Evolutionary conservation across 164 flowering plant genomes (phyloP), one percentile per base, ranked within the genome.

Genomic region (Euptelea pleiosperma): DNA sequence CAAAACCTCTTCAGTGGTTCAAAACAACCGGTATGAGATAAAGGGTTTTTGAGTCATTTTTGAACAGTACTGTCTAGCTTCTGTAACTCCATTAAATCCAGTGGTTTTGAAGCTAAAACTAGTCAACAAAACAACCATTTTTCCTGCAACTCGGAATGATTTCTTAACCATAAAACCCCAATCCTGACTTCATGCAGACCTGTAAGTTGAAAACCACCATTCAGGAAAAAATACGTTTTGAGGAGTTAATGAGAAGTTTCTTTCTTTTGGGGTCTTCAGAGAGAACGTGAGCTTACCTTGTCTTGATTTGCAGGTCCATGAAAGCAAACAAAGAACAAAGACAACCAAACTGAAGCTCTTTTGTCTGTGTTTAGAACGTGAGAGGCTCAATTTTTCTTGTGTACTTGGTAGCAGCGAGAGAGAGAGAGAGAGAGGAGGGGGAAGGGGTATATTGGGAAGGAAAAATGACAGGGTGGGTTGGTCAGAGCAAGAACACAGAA

Each of bases 261-360:
- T 43, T 8, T 21, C 24, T 18, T 46, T 55, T 25, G 33, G 43
- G 35, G 25, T 11, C 28, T 34, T 18, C 26, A 40, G 25, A 51
- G 46, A 62, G 61, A 69, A 58, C 37, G 65, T 48, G 61, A 68
- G 34, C 55, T 60, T n/a, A 58, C 58, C 59, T 55, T 69, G 69
- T 69, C 71, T 71, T 56, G 63, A 9, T 72, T 49, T 63, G 62
- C 56, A 57, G 72, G 55, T 45, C 30, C 43, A 50, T 45, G 54
- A 62, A 49, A 68, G 55, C 64, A 64, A 73, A 71, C 65, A 57
- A 57, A 55, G 62, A 73, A 71, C 65, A 57, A 57, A 55, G 62
- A 73, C 54, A 30, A 45, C 35, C 46, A 42, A 55, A 55, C 51
- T 46, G 37, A 57, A 28, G 64, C 42, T 33, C 71, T 72, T 66